A percentile compares a stretch with the other conserved stretches of the same genome.
phyloP scores from a whole-genome alignment of 257 asterid species.

The Nicotiana noctiflora region DNA sequence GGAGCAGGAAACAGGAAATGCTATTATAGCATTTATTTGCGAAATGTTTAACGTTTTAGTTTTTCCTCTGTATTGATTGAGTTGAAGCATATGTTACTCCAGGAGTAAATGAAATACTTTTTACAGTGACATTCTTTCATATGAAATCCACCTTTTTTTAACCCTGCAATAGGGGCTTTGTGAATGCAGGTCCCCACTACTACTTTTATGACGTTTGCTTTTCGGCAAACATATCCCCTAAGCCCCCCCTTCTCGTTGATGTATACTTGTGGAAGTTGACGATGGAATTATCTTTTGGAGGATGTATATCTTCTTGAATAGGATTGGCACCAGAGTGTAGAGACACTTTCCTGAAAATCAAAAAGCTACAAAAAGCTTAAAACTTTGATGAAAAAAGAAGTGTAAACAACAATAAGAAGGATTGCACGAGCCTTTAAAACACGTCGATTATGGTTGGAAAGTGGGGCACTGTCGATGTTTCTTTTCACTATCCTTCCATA shows the following conservation, averaged over 20 bases:
- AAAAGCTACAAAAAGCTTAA: conserved; percentile 32
- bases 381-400: conserved; percentile 34
- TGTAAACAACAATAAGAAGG: conserved; percentile 30
- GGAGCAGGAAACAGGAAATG: no score
- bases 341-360: conserved; percentile 20
- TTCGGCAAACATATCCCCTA: neutral
- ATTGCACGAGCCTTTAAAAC: conserved; percentile 31
- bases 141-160: neutral
- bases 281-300: conserved; percentile 9
- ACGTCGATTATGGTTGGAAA: conserved; percentile 81
- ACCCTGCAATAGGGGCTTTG: neutral
- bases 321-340: conserved; percentile 43
- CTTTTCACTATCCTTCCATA: conserved; percentile 12
- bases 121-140: neutral
- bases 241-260: neutral
- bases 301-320: conserved; percentile 29
- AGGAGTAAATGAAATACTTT: neutral
- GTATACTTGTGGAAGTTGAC: conserved; percentile 3
- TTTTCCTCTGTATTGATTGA: neutral
- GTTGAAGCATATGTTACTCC: neutral
- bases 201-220: neutral
- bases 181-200: neutral
- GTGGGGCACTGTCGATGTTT: conserved; percentile 21
- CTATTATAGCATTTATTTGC: neutral
- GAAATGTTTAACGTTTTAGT: neutral